Percentiles rank a stretch among this genome's conserved stretches.
phyloP scores from a whole-genome alignment of 2,329 filamentous ascomycete species.

The Fusarium sambucinum region DNA sequence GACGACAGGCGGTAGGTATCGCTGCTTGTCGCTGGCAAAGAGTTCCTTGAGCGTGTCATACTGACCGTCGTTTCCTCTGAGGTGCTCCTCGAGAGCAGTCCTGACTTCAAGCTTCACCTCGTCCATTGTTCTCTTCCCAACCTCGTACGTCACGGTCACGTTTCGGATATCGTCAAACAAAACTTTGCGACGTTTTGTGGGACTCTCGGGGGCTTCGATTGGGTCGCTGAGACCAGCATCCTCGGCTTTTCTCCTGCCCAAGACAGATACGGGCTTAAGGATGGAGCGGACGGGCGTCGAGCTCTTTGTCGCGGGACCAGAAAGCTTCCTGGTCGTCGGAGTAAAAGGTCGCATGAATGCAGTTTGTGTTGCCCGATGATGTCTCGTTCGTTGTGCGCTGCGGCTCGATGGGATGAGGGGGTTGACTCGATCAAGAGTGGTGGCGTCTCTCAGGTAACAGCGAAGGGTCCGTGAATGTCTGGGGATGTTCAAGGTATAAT shows the following conservation, averaged over 20 bases:
- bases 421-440: constrained; percentile 26
- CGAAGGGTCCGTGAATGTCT: constrained; percentile 20
- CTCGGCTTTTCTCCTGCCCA: constrained; percentile 60
- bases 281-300: constrained; percentile 65
- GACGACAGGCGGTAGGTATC: constrained; percentile 55
- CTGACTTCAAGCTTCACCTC: constrained; percentile 68
- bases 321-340: constrained; percentile 51
- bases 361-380: constrained; percentile 16
- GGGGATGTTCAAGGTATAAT: constrained; percentile 38
- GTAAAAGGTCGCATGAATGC: constrained; percentile 50
- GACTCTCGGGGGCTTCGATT: constrained; percentile 56
- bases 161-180: constrained; percentile 70
- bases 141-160: constrained; percentile 67
- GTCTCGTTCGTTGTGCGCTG: constrained; percentile 29
- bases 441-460: constrained; percentile 48
- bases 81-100: constrained; percentile 68
- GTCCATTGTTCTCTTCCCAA: constrained; percentile 64
- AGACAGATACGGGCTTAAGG: constrained; percentile 61
- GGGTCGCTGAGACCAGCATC: constrained; percentile 59
- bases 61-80: constrained; percentile 68
- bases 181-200: constrained; percentile 67
- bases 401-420: constrained; percentile 9
- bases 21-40: constrained; percentile 64
- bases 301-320: constrained; percentile 51
- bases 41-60: constrained; percentile 72